phyloP scores from a whole-genome alignment of 2,329 filamentous ascomycete species.

The Diaporthe humulicola region DNA sequence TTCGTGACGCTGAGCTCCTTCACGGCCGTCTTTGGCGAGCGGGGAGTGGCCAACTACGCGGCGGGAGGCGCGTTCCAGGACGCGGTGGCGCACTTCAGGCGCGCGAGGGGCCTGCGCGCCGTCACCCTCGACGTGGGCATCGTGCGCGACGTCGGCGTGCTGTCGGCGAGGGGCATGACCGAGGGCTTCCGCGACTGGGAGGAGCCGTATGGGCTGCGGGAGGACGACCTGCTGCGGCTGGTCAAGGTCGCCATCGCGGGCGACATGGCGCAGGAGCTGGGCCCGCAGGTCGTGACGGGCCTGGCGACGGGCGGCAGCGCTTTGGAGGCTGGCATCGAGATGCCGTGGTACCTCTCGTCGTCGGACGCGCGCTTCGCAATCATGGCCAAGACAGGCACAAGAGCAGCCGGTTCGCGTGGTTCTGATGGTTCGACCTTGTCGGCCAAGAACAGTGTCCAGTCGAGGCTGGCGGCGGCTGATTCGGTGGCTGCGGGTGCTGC shows the following conservation, averaged over 20 bases:
- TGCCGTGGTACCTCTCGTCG: not conserved
- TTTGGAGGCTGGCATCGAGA: not conserved
- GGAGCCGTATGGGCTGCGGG: not conserved
- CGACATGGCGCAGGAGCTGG: not conserved
- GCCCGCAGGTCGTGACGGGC: not conserved
- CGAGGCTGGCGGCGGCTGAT: not conserved
- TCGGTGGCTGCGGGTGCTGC: not conserved
- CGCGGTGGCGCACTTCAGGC: not conserved
- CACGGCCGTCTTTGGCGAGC: not conserved
- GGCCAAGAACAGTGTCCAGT: not conserved
- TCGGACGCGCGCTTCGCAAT: not conserved
- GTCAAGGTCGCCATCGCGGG: not conserved
- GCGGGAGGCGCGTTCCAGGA: not conserved
- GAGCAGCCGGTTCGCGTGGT: not conserved
- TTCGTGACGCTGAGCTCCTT: conserved; percentile 9
- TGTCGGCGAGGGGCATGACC: not conserved
- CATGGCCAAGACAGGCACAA: not conserved
- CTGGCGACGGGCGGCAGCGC: not conserved
- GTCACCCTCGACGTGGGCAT: not conserved
- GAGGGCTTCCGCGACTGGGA: not conserved
- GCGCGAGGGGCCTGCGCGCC: not conserved
- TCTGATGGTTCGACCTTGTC: not conserved
- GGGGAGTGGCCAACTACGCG: not conserved
- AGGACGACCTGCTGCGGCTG: not conserved
- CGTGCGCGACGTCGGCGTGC: not conserved